Base-by-base conservation (phyloP, 1,139 yeast species). In the Pneumocystis wakefieldiae region DNA sequence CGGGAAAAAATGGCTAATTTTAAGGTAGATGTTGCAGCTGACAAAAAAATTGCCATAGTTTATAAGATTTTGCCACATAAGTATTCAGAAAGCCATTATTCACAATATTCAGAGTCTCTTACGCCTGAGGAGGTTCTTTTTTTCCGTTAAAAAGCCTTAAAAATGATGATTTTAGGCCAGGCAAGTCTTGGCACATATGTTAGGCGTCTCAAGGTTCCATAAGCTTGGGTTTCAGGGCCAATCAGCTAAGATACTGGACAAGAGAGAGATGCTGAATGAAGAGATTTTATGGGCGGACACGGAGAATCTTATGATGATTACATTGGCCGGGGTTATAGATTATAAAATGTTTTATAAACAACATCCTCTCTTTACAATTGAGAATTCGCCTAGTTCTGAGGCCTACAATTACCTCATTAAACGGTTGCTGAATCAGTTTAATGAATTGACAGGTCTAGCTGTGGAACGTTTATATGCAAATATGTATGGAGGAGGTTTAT, bases 211-310 rank as follows among this genome's bases (percentile, higher is more conserved):
- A 24, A 59, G 59, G 6, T 63, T 32, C 39, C 64, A 63, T 41
- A 61, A 61, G 48, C 42, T 63, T 53, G 64, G 64, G 3, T 58
- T 63, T 41, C 57, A 61, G 10, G 64, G 64, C 5, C 64, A 63
- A 28, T 62, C 62, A 36, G 17, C 63, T 28, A 63, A 62, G 58
- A 63, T 63, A 14, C 42, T 63, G 24, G 64, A 63, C 17, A 42
- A 28, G 42, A 55, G 58, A 17, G 39, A 15, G 7, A 59, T 53
- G 10, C 19, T 8, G 8, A n/a, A n/a, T 28, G 61, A 58, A 19
- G 42, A 53, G 7, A 60, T 59, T 2, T 57, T 63, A 5, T 63
- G 65, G 65, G 28, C 42, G 10, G 41, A 38, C 14, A 48, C 57
- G 12, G n/a, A 61, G 2, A 59, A 63, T 42, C 61, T 61, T 36